Base-by-base conservation (phyloP, 108 stramenopile species). In the Skeletonema menzelii region DNA sequence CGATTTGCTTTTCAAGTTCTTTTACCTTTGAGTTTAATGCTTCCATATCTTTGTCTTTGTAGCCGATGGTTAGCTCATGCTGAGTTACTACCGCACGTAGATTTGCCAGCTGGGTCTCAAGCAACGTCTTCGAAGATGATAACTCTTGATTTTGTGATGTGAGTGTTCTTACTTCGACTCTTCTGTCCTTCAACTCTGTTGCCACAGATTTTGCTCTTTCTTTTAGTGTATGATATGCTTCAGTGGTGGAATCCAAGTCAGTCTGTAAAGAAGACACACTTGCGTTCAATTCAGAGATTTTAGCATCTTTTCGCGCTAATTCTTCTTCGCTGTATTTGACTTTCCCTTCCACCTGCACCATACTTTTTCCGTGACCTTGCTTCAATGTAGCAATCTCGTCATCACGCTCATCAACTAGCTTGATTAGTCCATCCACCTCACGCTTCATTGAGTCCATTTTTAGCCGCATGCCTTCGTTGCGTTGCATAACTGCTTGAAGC, bases 111-210 rank as follows among this genome's bases (percentile, higher is more conserved):
- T 86, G 68, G 12, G 83, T 81, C 15, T 82, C 67, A 24, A 89
- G 63, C 10, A 56, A 59, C 63, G 69, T 47, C 34, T 91, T 92
- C 14, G 64, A 59, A 27, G 72, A 67, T 27, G 72, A 76, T 38
- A 91, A 47, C 37, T 87, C 73, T 34, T 87, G 83, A 35, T 87
- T 65, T 56, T 85, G 69, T 0, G 81, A 64, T 20, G 67, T 34
- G 57, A 95, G 65, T 10, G 86, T 79, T 62, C 94, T 65, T 32
- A 91, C 91, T 67, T 93, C 92, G 14, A 80, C 73, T 66, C 94
- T 83, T 20, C 91, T 82, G 63, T 91, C 94, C 64, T 91, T 93
- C 67, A 95, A 70, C 68, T 95, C 94, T 28, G 79, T 81, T 3
- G 94, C 94, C 26, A 95, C 82, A 55, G 67, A 75, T 71, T 93